Evolutionary conservation across 495 filamentous ascomycete genomes (phyloP).

Genomic region (Lophiotrema nucula): DNA sequence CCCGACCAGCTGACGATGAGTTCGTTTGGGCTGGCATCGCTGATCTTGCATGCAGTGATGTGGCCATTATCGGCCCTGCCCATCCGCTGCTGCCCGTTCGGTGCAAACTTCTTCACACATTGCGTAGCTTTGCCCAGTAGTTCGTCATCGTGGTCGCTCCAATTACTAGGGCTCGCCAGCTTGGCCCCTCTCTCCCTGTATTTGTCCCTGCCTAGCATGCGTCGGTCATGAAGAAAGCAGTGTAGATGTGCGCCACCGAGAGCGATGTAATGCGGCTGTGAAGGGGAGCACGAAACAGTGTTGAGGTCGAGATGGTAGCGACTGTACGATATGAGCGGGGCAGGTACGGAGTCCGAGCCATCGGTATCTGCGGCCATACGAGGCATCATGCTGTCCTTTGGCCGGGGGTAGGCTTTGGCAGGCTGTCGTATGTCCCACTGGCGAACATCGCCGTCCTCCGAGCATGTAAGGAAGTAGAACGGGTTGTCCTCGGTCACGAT

Average conservation of each 20-base stretch:
- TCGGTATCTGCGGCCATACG: constrained; percentile 50
- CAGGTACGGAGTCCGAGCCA: constrained; percentile 60
- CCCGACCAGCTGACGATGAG: constrained; percentile 76
- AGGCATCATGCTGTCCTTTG: constrained; percentile 42
- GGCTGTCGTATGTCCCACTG: constrained; percentile 73
- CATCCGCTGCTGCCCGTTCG: constrained; percentile 57
- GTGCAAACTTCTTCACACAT: constrained; percentile 70
- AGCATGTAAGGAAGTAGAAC: constrained; percentile 70
- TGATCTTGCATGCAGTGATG: constrained; percentile 78
- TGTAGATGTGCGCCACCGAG: constrained; percentile 70
- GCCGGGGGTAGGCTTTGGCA: constrained; percentile 61
- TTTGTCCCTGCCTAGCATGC: constrained; percentile 67
- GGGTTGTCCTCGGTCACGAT: constrained; percentile 76
- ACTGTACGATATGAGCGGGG: constrained; percentile 72
- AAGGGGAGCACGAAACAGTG: constrained; percentile 70
- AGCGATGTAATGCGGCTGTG: constrained; percentile 74
- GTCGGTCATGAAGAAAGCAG: constrained; percentile 73
- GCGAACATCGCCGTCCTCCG: constrained; percentile 74
- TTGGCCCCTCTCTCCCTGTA: constrained; percentile 52
- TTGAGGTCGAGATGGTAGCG: constrained; percentile 66
- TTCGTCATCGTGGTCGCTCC: constrained; percentile 51
- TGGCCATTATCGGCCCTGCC: constrained; percentile 57
- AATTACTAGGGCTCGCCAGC: constrained; percentile 34
- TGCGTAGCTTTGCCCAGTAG: constrained; percentile 61
- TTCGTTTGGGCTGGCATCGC: constrained; percentile 72